phyloP scores from a whole-genome alignment of 345 rosid genomes.

The Schrenkiella parvula region DNA sequence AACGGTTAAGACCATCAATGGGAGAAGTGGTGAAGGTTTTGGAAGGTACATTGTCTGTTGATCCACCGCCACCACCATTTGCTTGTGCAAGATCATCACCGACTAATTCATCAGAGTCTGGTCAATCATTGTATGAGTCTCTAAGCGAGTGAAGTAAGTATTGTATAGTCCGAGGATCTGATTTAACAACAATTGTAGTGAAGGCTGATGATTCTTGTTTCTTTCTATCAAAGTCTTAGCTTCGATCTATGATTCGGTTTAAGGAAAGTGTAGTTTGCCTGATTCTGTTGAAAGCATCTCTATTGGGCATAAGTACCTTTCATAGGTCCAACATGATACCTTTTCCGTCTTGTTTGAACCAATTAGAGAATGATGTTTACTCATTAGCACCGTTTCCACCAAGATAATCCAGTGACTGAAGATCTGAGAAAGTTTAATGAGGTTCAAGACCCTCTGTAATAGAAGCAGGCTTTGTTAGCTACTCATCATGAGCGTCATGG shows the following conservation, averaged over 20 bases:
- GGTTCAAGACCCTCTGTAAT: neutral
- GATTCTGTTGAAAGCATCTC: neutral
- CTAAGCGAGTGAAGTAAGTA: neutral
- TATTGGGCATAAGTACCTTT: neutral
- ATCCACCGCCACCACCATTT: slow-evolving; percentile 69
- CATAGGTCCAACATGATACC: neutral
- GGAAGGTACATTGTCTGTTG: slow-evolving; percentile 71
- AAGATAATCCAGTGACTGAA: neutral
- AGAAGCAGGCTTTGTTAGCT: neutral
- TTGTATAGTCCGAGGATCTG: slow-evolving; percentile 30
- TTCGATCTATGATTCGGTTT: slow-evolving; percentile 10
- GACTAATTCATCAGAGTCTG: slow-evolving; percentile 34
- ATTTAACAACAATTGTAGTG: slow-evolving; percentile 28
- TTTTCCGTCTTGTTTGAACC: no score
- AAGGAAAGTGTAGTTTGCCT: neutral
- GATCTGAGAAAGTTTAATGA: neutral
- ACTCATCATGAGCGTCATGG: neutral
- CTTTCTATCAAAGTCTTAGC: neutral
- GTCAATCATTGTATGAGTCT: slow-evolving; percentile 21
- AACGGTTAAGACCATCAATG: slow-evolving; percentile 70
- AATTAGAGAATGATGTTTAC: neutral
- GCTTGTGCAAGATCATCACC: slow-evolving; percentile 29
- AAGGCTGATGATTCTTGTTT: slow-evolving; percentile 26
- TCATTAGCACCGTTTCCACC: neutral
- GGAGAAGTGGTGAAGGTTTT: slow-evolving; percentile 75